phyloP scores from a whole-genome alignment of 2,329 filamentous ascomycete species.

The Lecanicillium sp. region DNA sequence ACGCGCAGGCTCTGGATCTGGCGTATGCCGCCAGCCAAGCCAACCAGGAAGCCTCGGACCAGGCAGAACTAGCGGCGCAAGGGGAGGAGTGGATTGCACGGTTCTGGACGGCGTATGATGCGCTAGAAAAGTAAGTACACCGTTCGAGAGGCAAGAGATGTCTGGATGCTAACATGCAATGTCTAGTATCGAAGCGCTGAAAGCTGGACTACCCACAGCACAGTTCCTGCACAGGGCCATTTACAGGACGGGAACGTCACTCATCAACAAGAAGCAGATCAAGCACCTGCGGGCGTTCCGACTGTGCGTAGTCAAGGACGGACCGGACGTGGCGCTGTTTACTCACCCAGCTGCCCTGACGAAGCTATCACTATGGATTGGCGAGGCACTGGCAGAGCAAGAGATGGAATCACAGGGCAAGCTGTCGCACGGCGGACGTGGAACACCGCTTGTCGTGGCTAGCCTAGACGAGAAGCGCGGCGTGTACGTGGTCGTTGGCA shows the following conservation, averaged over 20 bases:
- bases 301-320: constrained; percentile 92
- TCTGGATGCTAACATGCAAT: constrained; percentile 10
- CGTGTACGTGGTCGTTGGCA: constrained; percentile 88
- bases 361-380: constrained; percentile 90
- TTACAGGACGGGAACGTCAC: constrained; percentile 80
- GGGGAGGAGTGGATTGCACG: constrained; percentile 57
- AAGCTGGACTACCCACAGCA: constrained; percentile 70
- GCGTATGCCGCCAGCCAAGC: constrained; percentile 22
- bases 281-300: constrained; percentile 87
- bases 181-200: constrained; percentile 64
- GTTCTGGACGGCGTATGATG: constrained; percentile 68
- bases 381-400: constrained; percentile 83
- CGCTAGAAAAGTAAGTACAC: constrained; percentile 61
- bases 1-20: constrained; percentile 27
- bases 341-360: constrained; percentile 87
- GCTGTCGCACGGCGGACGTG: constrained; percentile 59
- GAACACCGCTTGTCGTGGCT: constrained; percentile 83
- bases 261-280: constrained; percentile 92
- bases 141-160: constrained; percentile 9
- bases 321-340: constrained; percentile 85
- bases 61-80: constrained; percentile 42
- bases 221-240: constrained; percentile 89
- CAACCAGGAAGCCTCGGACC: constrained; percentile 34
- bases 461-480: constrained; percentile 80
- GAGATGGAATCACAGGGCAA: constrained; percentile 70